A percentile compares a stretch with the other conserved stretches of the same genome.
phyloP scores from a whole-genome alignment of 2,329 filamentous ascomycete species.

The Ophiostoma populinum region DNA sequence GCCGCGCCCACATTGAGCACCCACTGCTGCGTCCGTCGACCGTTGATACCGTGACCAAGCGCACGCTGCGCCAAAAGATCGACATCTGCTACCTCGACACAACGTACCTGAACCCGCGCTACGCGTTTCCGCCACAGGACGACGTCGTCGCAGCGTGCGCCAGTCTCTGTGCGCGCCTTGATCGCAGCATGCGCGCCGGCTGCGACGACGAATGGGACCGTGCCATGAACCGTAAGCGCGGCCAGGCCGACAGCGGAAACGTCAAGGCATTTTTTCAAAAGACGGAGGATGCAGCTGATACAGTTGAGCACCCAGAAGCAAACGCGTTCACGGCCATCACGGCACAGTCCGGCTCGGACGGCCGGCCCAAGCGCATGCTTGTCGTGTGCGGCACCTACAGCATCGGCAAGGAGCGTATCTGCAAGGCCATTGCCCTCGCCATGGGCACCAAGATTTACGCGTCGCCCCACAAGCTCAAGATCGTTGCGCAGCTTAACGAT shows the following conservation, averaged over 20 bases:
- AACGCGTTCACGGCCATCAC: slow-evolving; percentile 14
- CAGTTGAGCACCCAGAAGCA: slow-evolving; percentile 15
- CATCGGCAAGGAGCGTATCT: slow-evolving; percentile 95
- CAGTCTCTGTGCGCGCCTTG: slow-evolving; percentile 53
- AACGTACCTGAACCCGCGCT: slow-evolving; percentile 89
- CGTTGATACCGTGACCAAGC: slow-evolving; percentile 45
- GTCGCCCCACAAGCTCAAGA: slow-evolving; percentile 62
- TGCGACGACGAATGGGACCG: slow-evolving; percentile 30
- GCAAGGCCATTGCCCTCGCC: slow-evolving; percentile 76
- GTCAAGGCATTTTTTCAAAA: slow-evolving; percentile 34
- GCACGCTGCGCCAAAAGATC: slow-evolving; percentile 64
- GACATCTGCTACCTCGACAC: slow-evolving; percentile 96
- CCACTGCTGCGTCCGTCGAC: slow-evolving; percentile 63
- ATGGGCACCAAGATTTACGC: slow-evolving; percentile 82
- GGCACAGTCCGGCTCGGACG: too few species aligned
- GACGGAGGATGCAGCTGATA: slow-evolving; percentile 16
- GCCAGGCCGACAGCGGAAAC: slow-evolving; percentile 20
- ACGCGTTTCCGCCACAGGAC: slow-evolving; percentile 78
- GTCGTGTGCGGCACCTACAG: slow-evolving; percentile 94
- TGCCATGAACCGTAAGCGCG: slow-evolving; percentile 17
- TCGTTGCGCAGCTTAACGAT: slow-evolving; percentile 74
- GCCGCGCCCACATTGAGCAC: slow-evolving; percentile 67
- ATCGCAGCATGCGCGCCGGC: slow-evolving; percentile 17
- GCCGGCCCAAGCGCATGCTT: slow-evolving; percentile 48
- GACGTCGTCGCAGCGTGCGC: slow-evolving; percentile 79